These are phyloP conservation scores for Lactifluus subvellereus DNA, from an alignment of 768 basidiomycete genomes.

Conservation along the genomic window DNA sequence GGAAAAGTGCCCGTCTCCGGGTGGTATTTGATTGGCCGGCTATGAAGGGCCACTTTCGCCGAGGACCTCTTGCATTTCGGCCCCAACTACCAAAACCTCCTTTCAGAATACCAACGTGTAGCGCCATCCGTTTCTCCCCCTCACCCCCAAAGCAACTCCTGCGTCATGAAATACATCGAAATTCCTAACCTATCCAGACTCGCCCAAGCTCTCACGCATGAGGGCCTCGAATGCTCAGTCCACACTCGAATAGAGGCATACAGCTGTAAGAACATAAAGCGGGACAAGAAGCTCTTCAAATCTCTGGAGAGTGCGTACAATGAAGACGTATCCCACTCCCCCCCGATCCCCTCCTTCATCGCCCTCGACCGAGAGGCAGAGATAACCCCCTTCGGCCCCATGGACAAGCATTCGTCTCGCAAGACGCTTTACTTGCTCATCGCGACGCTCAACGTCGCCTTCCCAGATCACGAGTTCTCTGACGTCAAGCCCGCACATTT, in stretches of 20 bases:
- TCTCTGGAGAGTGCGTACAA: constrained; percentile 83
- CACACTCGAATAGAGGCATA: constrained; percentile 95
- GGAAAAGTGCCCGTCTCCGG: neutral
- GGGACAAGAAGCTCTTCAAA: constrained; percentile 95
- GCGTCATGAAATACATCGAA: constrained; percentile 85
- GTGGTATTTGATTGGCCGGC: constrained; percentile 1
- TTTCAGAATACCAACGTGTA: neutral
- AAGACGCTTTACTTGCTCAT: constrained; percentile 97
- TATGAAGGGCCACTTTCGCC: neutral
- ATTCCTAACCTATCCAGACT: constrained; percentile 72
- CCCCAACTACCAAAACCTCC: neutral
- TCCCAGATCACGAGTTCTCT: constrained; percentile 96
- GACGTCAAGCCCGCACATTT: constrained; percentile 89
- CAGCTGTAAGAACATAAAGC: constrained; percentile 94
- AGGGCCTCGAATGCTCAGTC: constrained; percentile 82
- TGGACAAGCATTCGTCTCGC: constrained; percentile 75
- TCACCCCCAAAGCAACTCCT: neutral
- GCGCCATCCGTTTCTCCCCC: neutral
- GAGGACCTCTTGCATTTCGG: neutral
- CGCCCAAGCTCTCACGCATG: constrained; percentile 73
- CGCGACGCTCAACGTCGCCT: constrained; percentile 93
- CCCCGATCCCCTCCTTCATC: constrained; percentile 79
- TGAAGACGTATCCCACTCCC: constrained; percentile 74
- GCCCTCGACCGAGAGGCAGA: constrained; percentile 63
- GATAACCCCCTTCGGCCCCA: constrained; percentile 85